A percentile compares a stretch with the other conserved stretches of the same genome.
Conservation (phyloP, 1,284 basidiomycete species). For the Phellopilus nigrolimitatus region DNA sequence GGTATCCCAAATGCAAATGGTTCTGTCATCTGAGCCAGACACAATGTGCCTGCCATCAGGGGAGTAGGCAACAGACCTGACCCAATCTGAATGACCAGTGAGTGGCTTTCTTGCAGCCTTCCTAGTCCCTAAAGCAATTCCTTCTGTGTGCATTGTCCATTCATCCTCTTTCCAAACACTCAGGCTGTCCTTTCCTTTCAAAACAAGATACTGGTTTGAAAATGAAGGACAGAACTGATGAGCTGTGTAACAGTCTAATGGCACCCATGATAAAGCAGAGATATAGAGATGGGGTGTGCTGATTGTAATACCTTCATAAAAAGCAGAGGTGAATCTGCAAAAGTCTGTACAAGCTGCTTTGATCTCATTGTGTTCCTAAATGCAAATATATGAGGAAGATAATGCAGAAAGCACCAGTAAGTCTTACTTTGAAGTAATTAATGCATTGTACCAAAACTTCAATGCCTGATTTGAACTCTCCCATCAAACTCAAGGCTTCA, state of each 20-base stretch:
- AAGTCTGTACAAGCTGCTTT: not conserved
- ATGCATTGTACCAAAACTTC: not conserved
- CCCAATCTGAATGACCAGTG: conserved; percentile 3
- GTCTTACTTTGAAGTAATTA: not conserved
- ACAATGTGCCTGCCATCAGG: conserved; percentile 14
- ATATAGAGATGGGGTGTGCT: conserved; percentile 14
- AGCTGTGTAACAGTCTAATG: not conserved
- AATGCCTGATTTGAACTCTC: not conserved
- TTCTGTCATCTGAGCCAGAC: conserved; percentile 13
- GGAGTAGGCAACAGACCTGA: conserved; percentile 14
- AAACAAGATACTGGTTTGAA: not conserved
- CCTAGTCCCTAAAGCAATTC: conserved; percentile 4
- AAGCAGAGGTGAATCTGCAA: not conserved
- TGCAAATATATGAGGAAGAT: not conserved
- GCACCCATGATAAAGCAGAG: conserved; percentile 9
- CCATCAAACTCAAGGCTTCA: not conserved
- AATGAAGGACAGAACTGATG: not conserved
- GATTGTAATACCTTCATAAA: not conserved
- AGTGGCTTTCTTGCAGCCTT: conserved; percentile 1
- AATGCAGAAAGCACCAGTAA: not conserved
- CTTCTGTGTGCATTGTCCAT: not conserved
- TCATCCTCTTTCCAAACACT: not conserved
- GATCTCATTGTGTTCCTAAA: not conserved
- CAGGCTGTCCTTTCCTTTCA: not conserved
- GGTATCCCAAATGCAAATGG: conserved; percentile 13